These are phyloP conservation scores for Fomitopsis schrenkii DNA, from an alignment of 1,284 basidiomycete genomes.

Conservation along the genomic window DNA sequence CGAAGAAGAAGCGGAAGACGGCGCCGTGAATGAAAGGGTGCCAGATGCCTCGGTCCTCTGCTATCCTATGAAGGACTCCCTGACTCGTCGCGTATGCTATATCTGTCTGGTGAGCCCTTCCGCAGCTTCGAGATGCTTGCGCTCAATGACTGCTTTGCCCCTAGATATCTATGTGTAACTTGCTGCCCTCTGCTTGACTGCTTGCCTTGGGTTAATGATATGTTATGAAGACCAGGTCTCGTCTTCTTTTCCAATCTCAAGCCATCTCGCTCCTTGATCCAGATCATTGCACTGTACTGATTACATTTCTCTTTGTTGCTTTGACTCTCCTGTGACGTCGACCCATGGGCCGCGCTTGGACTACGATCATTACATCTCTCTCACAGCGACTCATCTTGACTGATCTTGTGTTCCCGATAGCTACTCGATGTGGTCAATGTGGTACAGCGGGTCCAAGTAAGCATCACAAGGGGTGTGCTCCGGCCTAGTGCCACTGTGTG, in stretches of 20 bases:
- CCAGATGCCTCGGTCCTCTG: not conserved
- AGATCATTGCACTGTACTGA: not conserved
- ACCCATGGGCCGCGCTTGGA: not conserved
- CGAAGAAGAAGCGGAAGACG: constrained; percentile 22
- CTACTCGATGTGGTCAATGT: no score
- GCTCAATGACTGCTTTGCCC: not conserved
- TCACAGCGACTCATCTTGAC: no score
- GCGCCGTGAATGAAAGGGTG: not conserved
- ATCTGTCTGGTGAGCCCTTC: not conserved
- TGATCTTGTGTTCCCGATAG: no score
- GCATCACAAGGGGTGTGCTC: not conserved
- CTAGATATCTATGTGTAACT: not conserved
- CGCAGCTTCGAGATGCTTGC: not conserved
- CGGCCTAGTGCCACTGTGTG: not conserved
- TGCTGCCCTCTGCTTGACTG: not conserved
- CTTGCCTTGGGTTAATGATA: not conserved
- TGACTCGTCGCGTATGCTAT: not conserved
- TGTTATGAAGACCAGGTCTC: not conserved
- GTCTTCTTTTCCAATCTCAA: no score
- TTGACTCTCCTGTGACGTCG: not conserved
- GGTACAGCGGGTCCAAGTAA: no score
- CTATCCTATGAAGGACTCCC: not conserved
- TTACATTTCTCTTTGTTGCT: not conserved
- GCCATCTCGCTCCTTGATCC: not conserved
- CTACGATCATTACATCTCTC: no score